Evolutionary conservation across 2,329 filamentous ascomycete genomes (phyloP), one percentile per base, ranked within the genome.

Genomic region (Verticillium isaacii): DNA sequence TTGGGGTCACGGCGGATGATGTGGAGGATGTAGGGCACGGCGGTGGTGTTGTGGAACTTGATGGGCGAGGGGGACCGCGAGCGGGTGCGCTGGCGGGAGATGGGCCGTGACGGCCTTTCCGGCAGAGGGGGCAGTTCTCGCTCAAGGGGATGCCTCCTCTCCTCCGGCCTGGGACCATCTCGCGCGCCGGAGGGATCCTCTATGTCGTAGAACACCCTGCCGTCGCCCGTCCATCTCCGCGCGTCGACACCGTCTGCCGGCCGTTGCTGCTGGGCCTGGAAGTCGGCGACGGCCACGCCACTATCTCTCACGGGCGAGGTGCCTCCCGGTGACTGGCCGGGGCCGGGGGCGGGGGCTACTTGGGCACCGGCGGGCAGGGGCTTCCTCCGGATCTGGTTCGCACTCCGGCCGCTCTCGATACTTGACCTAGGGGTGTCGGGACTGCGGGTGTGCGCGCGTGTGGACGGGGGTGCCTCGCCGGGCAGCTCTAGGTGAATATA

Each of bases 401-500:
- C 70, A 57, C 72, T 72, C 56, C 73, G 74, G 17, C 74, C 68
- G 64, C 75, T 78, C 60, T 82, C 80, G 58, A 77, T 73, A 65
- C 81, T 81, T 34, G 78, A 77, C 56, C 77, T 75, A 63, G 76
- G 72, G 57, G 73, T 70, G 41, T 68, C 68, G 7, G 75, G 72
- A 29, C 71, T 68, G 54, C 64, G 66, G 17, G 66, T 59, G 55
- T 71, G 65, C 11, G 71, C 71, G 64, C 60, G 61, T 17, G 79
- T 73, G 36, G 29, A 29, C 29, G 29, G 29, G 29, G 77, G 71
- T 34, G 74, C 74, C 63, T 91, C 85, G 45, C 85, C 81, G 3
- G 85, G 84, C 1, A 83, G 81, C 63, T 92, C 85, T 45, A 96
- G 84, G 75, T 98, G 94, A 60, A 97, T 80, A 72, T 95, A 98